A percentile compares a stretch with the other conserved stretches of the same genome.
These are phyloP conservation scores for Ganoderma resinaceum DNA, from an alignment of 1,284 basidiomycete species.

Conservation along the genomic window DNA sequence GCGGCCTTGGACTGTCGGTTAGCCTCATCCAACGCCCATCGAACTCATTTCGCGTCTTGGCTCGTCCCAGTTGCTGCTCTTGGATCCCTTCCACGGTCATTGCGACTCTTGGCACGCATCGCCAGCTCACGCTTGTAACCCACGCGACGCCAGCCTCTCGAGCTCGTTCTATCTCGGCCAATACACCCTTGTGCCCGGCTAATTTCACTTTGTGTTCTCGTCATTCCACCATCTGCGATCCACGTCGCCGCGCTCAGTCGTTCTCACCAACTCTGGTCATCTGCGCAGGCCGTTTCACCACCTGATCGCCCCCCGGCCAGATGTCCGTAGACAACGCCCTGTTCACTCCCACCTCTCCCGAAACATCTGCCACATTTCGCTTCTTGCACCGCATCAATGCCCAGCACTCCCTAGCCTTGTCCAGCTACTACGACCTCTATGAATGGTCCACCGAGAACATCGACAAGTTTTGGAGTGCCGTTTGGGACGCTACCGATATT, in stretches of 20 bases:
- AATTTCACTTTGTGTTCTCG: slow-evolving; percentile 4
- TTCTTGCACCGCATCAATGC: slow-evolving; percentile 68
- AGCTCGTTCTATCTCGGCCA: slow-evolving; percentile 1
- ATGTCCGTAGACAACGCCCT: slow-evolving; percentile 40
- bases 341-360: slow-evolving; percentile 56
- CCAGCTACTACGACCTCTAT: slow-evolving; percentile 73
- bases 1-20: neutral
- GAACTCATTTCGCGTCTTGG: slow-evolving; percentile 2
- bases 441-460: slow-evolving; percentile 73
- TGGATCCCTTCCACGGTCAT: neutral
- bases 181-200: neutral
- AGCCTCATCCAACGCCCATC: neutral
- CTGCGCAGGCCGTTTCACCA: slow-evolving; percentile 1
- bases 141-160: neutral
- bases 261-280: neutral
- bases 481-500: slow-evolving; percentile 79
- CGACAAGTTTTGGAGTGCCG: slow-evolving; percentile 76
- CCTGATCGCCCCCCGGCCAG: slow-evolving; percentile 4
- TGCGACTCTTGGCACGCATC: slow-evolving; percentile 9
- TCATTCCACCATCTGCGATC: slow-evolving; percentile 14
- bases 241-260: slow-evolving; percentile 6
- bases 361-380: slow-evolving; percentile 57
- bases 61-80: slow-evolving; percentile 9
- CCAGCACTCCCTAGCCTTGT: slow-evolving; percentile 54
- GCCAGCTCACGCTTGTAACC: neutral